Evolutionary conservation across 2,329 filamentous ascomycete species (phyloP), one percentile per base, ranked within the genome.

Genomic region (Colletotrichum tropicale): DNA sequence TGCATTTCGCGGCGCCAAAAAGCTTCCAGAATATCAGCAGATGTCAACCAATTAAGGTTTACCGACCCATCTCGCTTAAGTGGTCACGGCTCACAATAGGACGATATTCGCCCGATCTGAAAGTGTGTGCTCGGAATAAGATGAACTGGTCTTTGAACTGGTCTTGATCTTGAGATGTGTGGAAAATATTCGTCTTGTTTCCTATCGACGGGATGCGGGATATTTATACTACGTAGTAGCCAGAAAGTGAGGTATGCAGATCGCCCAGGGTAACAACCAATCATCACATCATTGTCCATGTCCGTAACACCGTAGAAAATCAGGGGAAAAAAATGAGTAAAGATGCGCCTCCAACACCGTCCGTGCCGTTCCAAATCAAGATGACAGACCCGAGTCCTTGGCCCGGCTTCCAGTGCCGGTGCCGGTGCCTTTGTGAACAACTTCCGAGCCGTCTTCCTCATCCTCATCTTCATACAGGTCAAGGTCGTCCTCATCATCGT

Each of bases 401-500:
- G 61, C 72, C 52, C 68, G 71, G 56, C 76, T 77, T 65, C 68
- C 76, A 18, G 76, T 77, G 24, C 58, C 76, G 8, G 76, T 77
- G 56, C 71, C 65, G 13, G 76, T 77, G n/a, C 74, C 76, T 30
- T 64, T 70, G 60, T 76, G 73, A 13, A 65, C 76, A 56, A 70
- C 60, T 8, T 76, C 73, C 18, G 76, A 77, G 5, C 73, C 76
- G 36, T 55, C 43, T 55, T 72, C 75, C 36, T 76, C 74, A 9
- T 78, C 77, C n/a, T 75, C 71, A 13, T 78, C 76, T 38, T 78
- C 75, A 43, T 69, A 64, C 16, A 78, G 36, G 16, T 78, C 74
- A 21, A 79, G 70, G 21, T 80, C 78, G 13, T 78, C 5, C 80
- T 79, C 6, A n/a, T 82, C 78, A 21, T 80, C 75, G 5, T 79